Evolutionary conservation across 2,329 filamentous ascomycete genomes (phyloP), one percentile per base, ranked within the genome.

Genomic region (Pyricularia sp.): DNA sequence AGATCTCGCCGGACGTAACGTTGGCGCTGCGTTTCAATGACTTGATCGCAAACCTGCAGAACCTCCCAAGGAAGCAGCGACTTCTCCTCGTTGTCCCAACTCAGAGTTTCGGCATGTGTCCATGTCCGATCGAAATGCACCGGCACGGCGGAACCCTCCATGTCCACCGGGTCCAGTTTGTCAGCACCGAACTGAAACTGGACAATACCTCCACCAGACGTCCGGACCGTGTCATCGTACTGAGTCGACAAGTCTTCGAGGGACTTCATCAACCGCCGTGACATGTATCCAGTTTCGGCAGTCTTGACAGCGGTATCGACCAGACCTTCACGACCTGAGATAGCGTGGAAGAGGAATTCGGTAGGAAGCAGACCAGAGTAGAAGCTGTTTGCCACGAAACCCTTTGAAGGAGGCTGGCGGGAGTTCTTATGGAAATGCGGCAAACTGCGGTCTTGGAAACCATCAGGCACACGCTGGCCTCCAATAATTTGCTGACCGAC

Each of bases 261-360:
- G 3, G 93, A 97, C 80, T 99, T 99, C 94, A 99, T 99, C 77
- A 99, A 79, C 73, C 95, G 90, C 81, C 95, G 90, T 71, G 94
- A 98, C 95, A 99, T 99, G 81, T 99, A 99, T 72, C 95, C 95
- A 12, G 95, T 99, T 79, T 99, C 95, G 68, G 95, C 95, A 68
- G 95, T 99, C 83, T 99, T 99, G 81, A 98, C 95, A 71, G 95
- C 95, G 2, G 95, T 99, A 86, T 99, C 95, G 76, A 99, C 94
- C 73, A 99, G 83, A 88, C 95, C 95, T 87, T 98, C 95, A 88
- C 95, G 92, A 74, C 95, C 95, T 75, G 93, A 97, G 81, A 98
- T 97, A 73, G 95, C 95, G 86, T 99, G 95, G 81, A 99, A 98
- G 69, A 98, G 86, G 78, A 99, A 98, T 75, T 99, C 95, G 0